Base-by-base conservation (phyloP, 1,284 basidiomycete genomes). In the Neolentinus lepideus region DNA sequence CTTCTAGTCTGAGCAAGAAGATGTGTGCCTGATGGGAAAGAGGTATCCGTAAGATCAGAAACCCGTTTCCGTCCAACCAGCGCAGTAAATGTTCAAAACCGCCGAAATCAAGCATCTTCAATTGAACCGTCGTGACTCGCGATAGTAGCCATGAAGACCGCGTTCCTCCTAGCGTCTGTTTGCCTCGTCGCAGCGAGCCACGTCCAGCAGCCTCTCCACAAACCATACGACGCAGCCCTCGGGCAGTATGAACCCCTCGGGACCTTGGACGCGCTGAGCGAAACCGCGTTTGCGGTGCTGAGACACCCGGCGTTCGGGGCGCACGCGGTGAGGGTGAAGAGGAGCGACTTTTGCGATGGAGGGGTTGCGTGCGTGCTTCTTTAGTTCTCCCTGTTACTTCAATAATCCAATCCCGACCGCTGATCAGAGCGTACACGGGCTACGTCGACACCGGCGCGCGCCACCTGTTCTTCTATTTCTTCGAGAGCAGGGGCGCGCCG, bases 401-500 rank as follows among this genome's bases (percentile, higher is more conserved):
- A 19, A 9, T 8, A 21, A 19, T 9, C 45, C 19, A 25, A 47
- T 19, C 35, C 6, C 14, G 45, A 47, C 19, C 9, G 45, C 45
- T 9, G 11, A 19, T 9, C 33, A 43, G 38, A 6, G 48, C 58
- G 24, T 65, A 63, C 55, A 60, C 64, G 11, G 63, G 63, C 11
- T 65, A 65, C 43, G 53, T 66, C 31, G 62, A 61, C 50, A 51
- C 60, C 24, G 69, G 73, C 33, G 75, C 75, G 54, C 71, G 73
- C 59, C 72, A 74, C 48, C 67, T 79, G 27, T 81, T 79, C 68
- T 80, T 80, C 71, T 80, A 79, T 72, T 83, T 92, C 67, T 83
- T 93, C 69, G 90, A 93, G 68, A 88, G 84, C 54, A 73, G 90
- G 55, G 78, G 71, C 57, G 73, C 87, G 58, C 88, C 88, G 1